Conservation (phyloP, 192 early-diverging fungal species). For the Geosiphon pyriformis region DNA sequence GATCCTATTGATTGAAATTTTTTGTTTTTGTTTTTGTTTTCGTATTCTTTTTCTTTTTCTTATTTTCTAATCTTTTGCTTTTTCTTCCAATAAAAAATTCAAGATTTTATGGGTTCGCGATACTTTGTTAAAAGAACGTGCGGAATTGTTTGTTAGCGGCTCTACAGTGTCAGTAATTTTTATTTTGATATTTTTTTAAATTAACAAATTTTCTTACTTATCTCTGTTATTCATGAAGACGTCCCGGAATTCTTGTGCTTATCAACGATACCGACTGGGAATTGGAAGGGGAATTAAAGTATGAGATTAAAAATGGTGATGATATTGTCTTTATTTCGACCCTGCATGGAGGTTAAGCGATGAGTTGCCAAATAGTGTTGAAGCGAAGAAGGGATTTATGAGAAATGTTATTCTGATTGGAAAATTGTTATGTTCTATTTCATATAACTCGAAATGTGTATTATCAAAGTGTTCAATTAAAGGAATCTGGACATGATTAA, state of each 20-base stretch:
- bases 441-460: too few species aligned
- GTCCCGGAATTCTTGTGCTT: conserved; percentile 91
- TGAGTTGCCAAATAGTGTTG: too few species aligned
- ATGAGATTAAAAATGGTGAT: conserved; percentile 71
- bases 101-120: conserved; percentile 63
- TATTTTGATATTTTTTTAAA: not conserved
- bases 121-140: conserved; percentile 63
- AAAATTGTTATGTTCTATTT: too few species aligned
- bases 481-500: too few species aligned
- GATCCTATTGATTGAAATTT: too few species aligned
- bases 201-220: not conserved
- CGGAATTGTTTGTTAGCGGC: conserved; percentile 79
- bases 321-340: conserved; percentile 93
- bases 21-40: not conserved
- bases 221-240: conserved; percentile 48
- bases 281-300: conserved; percentile 82
- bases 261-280: conserved; percentile 98
- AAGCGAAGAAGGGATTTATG: too few species aligned
- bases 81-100: not conserved
- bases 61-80: not conserved
- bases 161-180: conserved; percentile 68
- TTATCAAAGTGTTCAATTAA: too few species aligned
- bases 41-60: not conserved
- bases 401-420: too few species aligned
- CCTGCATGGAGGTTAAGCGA: conserved; percentile 95